A percentile compares a stretch with the other conserved stretches of the same genome.
Conservation (phyloP, 306 rosid species). For the Vigna radiata region DNA sequence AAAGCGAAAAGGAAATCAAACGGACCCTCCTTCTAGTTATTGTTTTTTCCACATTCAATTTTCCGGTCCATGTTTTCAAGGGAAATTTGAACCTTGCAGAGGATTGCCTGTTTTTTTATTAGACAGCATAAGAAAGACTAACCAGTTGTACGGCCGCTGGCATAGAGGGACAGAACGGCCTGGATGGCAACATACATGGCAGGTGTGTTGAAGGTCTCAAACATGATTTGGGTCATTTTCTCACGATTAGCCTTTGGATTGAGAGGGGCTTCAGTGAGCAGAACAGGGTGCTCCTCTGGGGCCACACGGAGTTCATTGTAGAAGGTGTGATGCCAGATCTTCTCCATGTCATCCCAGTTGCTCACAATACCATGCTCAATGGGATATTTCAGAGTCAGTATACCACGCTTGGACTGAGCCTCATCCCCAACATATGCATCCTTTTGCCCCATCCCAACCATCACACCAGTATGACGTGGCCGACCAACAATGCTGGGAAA, state of each 20-base stretch:
- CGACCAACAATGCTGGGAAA: slow-evolving; percentile 96
- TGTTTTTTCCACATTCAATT: too few species aligned
- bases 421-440: slow-evolving; percentile 97
- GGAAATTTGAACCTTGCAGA: neutral
- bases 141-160: slow-evolving; percentile 97
- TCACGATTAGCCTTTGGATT: slow-evolving; percentile 97
- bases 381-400: slow-evolving; percentile 82
- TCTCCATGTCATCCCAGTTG: slow-evolving; percentile 98
- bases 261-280: slow-evolving; percentile 96
- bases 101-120: neutral
- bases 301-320: slow-evolving; percentile 94
- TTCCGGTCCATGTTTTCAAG: too few species aligned
- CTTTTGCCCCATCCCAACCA: slow-evolving; percentile 97
- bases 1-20: too few species aligned
- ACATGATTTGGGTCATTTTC: slow-evolving; percentile 95
- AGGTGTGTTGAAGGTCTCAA: slow-evolving; percentile 91
- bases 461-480: slow-evolving; percentile 95
- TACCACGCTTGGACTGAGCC: slow-evolving; percentile 92
- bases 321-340: slow-evolving; percentile 94
- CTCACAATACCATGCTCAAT: slow-evolving; percentile 92
- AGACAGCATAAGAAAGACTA: slow-evolving; percentile 40
- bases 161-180: slow-evolving; percentile 88
- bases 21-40: too few species aligned
- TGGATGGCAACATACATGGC: slow-evolving; percentile 95
- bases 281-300: slow-evolving; percentile 90